These are phyloP conservation scores for Umbelopsis ramanniana DNA, from an alignment of 192 early-diverging fungal genomes.

Conservation along the genomic window DNA sequence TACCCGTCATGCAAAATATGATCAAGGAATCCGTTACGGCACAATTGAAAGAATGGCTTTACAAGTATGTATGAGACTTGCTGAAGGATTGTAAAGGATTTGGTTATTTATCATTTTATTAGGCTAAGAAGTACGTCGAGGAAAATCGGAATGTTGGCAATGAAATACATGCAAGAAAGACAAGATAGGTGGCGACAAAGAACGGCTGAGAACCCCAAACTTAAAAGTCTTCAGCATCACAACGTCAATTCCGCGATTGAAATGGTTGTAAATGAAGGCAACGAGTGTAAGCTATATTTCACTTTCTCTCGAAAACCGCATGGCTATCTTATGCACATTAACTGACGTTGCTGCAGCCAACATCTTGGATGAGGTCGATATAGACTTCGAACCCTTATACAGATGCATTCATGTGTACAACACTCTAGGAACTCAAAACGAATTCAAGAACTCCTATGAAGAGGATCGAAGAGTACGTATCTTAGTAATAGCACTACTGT, in stretches of 20 bases:
- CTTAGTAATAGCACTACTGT: background rate
- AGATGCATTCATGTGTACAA: slow-evolving; percentile 97
- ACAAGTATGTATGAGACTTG: slow-evolving; percentile 55
- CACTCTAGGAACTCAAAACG: slow-evolving; percentile 83
- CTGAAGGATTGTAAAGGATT: background rate
- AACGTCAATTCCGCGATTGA: slow-evolving; percentile 82
- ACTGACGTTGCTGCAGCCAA: slow-evolving; percentile 49
- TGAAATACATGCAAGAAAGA: slow-evolving; percentile 74
- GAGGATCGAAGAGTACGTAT: slow-evolving; percentile 78
- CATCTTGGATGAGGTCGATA: slow-evolving; percentile 67
- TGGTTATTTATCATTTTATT: background rate
- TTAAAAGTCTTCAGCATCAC: slow-evolving; percentile 52
- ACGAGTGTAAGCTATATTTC: slow-evolving; percentile 55
- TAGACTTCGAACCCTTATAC: slow-evolving; percentile 95
- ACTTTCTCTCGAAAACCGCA: background rate
- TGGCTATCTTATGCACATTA: background rate
- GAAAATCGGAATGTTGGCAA: slow-evolving; percentile 82
- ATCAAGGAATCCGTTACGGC: slow-evolving; percentile 83
- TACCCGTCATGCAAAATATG: slow-evolving; percentile 89
- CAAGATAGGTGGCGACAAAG: slow-evolving; percentile 63
- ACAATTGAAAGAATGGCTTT: slow-evolving; percentile 94
- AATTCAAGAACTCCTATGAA: slow-evolving; percentile 87
- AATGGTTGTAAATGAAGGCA: slow-evolving; percentile 83
- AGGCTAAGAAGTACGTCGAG: slow-evolving; percentile 84
- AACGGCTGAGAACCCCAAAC: slow-evolving; percentile 46